Evolutionary conservation across 495 filamentous ascomycete species (phyloP).

Genomic region (Tuber umbilicatum): DNA sequence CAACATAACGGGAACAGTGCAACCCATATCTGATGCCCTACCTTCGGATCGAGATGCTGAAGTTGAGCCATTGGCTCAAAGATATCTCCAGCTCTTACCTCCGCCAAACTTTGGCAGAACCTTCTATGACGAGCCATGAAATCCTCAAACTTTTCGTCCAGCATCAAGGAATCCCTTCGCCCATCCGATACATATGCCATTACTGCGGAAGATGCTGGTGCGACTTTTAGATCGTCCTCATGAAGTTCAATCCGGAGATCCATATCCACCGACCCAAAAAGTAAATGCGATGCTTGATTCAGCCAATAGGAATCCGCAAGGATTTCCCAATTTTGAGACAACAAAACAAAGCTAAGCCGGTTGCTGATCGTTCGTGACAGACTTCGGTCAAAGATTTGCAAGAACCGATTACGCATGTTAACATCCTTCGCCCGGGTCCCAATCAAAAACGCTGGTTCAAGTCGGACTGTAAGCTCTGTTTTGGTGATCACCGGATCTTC

Average conservation of each 20-base stretch:
- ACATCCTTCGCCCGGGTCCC: constrained; percentile 90
- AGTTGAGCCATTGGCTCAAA: constrained; percentile 89
- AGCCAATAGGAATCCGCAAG: constrained; percentile 94
- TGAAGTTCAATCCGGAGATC: constrained; percentile 67
- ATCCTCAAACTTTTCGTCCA: constrained; percentile 72
- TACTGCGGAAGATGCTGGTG: constrained; percentile 63
- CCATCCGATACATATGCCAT: constrained; percentile 59
- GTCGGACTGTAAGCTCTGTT: constrained; percentile 87
- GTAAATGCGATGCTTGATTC: constrained; percentile 81
- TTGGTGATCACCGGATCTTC: constrained; percentile 91
- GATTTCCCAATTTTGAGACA: constrained; percentile 96
- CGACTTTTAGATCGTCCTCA: constrained; percentile 70
- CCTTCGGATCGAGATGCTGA: constrained; percentile 75
- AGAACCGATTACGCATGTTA: constrained; percentile 93
- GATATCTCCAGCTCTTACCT: constrained; percentile 77
- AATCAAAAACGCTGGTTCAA: constrained; percentile 97
- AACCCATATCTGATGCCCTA: constrained; percentile 84
- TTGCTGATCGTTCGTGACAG: constrained; percentile 79
- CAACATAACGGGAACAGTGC: constrained; percentile 85
- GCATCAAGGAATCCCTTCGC: constrained; percentile 63
- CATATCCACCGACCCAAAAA: constrained; percentile 86
- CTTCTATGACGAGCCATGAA: constrained; percentile 69
- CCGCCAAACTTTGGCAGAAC: constrained; percentile 75
- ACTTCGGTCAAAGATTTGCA: constrained; percentile 87
- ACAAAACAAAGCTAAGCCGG: constrained; percentile 77